phyloP scores from a whole-genome alignment of 2,329 filamentous ascomycete species.

The Colletotrichum higginsianum region DNA sequence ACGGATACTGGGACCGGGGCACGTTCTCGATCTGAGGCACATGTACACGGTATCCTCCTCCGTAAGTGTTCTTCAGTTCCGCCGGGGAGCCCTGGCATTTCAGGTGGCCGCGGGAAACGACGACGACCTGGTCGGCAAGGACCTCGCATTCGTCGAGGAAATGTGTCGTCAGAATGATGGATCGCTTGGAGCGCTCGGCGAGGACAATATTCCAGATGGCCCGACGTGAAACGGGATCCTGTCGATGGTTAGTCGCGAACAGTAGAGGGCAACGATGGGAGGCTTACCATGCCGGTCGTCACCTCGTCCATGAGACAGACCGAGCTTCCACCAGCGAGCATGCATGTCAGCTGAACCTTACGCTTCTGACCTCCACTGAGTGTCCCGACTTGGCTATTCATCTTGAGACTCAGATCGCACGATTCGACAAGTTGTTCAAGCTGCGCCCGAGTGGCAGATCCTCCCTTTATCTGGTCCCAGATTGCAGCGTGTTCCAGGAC shows the following conservation, averaged over 20 bases:
- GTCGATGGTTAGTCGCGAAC: not conserved
- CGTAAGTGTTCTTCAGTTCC: conserved; percentile 76
- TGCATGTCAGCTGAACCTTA: conserved; percentile 83
- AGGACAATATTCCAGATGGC: conserved; percentile 71
- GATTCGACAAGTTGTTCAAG: conserved; percentile 66
- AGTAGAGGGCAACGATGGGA: not conserved
- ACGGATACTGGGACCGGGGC: conserved; percentile 37
- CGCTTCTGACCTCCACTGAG: conserved; percentile 84
- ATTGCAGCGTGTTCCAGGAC: conserved; percentile 79
- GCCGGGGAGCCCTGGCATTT: conserved; percentile 76
- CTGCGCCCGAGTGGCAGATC: conserved; percentile 61
- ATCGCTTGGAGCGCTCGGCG: conserved; percentile 74
- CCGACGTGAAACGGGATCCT: conserved; percentile 75
- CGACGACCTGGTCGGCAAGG: conserved; percentile 78
- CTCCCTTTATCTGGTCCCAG: conserved; percentile 77
- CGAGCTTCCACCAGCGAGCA: conserved; percentile 82
- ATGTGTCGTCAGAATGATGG: conserved; percentile 80
- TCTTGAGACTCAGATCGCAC: conserved; percentile 59
- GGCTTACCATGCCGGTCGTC: conserved; percentile 71
- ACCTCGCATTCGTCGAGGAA: conserved; percentile 83
- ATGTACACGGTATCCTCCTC: conserved; percentile 56
- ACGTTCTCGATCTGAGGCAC: conserved; percentile 45
- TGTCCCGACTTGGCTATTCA: conserved; percentile 66
- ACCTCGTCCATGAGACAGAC: conserved; percentile 84
- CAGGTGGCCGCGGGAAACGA: conserved; percentile 76